These are phyloP conservation scores for Allodekkera sacchari DNA, from an alignment of 805 yeast species.

Conservation along the genomic window DNA sequence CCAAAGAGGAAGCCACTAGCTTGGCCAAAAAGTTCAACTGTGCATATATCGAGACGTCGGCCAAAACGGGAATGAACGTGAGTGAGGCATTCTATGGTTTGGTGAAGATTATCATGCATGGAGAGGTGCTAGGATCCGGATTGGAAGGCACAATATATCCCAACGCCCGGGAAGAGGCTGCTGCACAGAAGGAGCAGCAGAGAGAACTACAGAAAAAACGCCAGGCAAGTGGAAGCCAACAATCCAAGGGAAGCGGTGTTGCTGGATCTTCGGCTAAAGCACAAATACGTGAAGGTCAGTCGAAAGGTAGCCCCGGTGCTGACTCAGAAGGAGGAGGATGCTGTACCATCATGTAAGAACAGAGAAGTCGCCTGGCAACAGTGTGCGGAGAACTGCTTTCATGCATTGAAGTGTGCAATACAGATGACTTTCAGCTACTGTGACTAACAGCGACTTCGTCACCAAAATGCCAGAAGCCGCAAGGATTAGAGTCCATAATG, in stretches of 20 bases:
- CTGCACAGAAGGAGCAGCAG: slow-evolving; percentile 10
- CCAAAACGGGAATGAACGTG: slow-evolving; percentile 85
- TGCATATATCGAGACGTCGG: slow-evolving; percentile 85
- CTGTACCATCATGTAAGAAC: slow-evolving; percentile 23
- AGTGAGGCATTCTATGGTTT: slow-evolving; percentile 27
- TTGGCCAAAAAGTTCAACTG: slow-evolving; percentile 61
- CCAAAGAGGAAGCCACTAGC: slow-evolving; percentile 46
- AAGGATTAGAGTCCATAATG: too few relatives aligned
- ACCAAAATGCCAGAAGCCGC: too few relatives aligned
- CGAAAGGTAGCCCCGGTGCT: slow-evolving; percentile 8
- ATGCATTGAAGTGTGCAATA: too few relatives aligned
- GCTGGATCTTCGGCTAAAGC: background rate
- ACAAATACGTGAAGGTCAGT: too few relatives aligned
- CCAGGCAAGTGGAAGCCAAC: background rate
- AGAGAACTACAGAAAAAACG: background rate
- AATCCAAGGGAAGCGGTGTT: background rate
- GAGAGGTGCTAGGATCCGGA: slow-evolving; percentile 17
- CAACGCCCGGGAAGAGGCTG: slow-evolving; percentile 13
- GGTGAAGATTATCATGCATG: slow-evolving; percentile 25
- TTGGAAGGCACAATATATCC: slow-evolving; percentile 22
- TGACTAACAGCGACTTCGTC: too few relatives aligned
- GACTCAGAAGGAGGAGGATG: slow-evolving; percentile 24
- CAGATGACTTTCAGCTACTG: too few relatives aligned
- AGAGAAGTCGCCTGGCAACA: background rate
- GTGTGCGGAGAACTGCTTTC: background rate